These are phyloP conservation scores for Barnettozyma californica DNA, from an alignment of 805 yeast genomes.

Conservation along the genomic window DNA sequence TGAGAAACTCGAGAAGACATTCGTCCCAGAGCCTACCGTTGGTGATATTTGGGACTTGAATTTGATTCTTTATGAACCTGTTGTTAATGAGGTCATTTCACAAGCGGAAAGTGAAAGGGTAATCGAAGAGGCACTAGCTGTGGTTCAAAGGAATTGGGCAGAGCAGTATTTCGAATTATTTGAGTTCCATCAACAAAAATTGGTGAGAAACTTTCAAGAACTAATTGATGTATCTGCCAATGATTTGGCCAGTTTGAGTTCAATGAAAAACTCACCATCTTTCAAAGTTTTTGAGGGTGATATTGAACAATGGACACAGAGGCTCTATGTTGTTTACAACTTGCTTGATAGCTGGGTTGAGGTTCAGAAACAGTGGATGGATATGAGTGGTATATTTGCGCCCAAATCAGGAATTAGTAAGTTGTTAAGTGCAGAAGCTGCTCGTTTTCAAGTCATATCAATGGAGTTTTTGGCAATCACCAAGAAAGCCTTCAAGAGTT, in stretches of 20 bases:
- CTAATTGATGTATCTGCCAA: conserved; percentile 54
- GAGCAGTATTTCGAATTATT: conserved; percentile 45
- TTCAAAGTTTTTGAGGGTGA: conserved; percentile 56
- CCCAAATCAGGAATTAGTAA: conserved; percentile 49
- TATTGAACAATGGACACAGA: conserved; percentile 48
- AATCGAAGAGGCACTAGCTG: conserved; percentile 50
- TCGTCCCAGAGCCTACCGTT: conserved; percentile 11
- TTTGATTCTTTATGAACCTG: conserved; percentile 37
- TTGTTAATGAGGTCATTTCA: conserved; percentile 43
- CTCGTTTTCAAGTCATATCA: conserved; percentile 59
- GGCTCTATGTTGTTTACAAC: conserved; percentile 43
- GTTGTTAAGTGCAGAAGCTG: conserved; percentile 64
- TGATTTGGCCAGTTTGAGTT: conserved; percentile 54
- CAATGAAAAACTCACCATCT: conserved; percentile 69
- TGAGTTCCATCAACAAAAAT: conserved; percentile 44
- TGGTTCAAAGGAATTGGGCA: conserved; percentile 55
- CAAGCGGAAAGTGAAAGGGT: conserved; percentile 71
- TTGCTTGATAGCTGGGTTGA: conserved; percentile 73
- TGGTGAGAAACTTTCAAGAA: conserved; percentile 64
- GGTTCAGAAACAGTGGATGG: conserved; percentile 84
- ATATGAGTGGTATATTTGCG: conserved; percentile 74
- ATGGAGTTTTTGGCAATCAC: conserved; percentile 53
- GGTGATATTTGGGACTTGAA: conserved; percentile 57
- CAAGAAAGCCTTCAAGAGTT: conserved; percentile 42
- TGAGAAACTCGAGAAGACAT: conserved; percentile 23